Evolutionary conservation across 768 basidiomycete genomes (phyloP), one percentile per base, ranked within the genome.

Genomic region (Lactarius tabidus): DNA sequence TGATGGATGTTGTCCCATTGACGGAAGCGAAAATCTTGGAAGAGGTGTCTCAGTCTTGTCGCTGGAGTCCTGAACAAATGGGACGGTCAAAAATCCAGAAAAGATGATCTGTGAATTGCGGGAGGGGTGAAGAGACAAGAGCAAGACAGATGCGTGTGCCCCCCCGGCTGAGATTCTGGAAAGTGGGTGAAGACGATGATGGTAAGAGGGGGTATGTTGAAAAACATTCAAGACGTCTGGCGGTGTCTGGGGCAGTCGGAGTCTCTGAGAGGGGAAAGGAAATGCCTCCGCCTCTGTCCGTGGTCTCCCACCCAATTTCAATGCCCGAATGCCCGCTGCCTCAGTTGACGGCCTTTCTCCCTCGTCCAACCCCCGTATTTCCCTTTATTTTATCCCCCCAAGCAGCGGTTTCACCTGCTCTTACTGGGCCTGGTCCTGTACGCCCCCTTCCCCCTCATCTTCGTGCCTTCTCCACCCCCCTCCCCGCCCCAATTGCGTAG

Each of bases 41-140:
- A 36, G 54, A 65, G 18, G 36, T 31, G 52, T 59, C 38, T 55
- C 3, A 43, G 29, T 33, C 17, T 15, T 31, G 48, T 7, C 26
- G 10, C 10, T 1, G 14, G 33, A 62, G 36, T 54, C 7, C 10
- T 59, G 57, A 62, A 51, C 28, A 57, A 31, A 20, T n/a, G 57
- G 56, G 57, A 56, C 64, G 64, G 64, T 26, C 43, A 65, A 65
- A 65, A 65, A 56, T 61, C 38, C 31, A 45, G 59, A 23, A 61
- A 65, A 23, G 18, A 23, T 45, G 36, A 5, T 38, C 48, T 35
- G 43, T 65, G 26, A 55, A 36, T 38, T 55, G 59, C 26, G 43
- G 29, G 35, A 20, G 54, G 18, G 53, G 26, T 6, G 23, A 51
- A 39, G 54, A 56, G 53, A 56, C 64, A 56, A 65, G 53, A 54